Base-by-base conservation (phyloP, 192 early-diverging fungal species). In the Coemansia sp. region DNA sequence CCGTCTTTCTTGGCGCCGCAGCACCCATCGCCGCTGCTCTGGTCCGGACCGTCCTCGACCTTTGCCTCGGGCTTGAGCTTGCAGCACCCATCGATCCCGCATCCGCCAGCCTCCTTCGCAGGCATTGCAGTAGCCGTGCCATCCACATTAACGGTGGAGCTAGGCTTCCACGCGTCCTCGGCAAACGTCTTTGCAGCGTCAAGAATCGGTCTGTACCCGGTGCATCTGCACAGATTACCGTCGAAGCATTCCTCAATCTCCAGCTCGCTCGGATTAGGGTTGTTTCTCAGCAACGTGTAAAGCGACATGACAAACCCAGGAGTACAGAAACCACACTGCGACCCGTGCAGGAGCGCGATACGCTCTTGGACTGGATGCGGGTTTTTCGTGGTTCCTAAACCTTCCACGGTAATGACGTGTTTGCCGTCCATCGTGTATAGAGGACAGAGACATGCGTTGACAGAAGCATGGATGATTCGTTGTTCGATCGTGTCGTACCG, bases 281-380 rank as follows among this genome's bases (percentile, higher is more conserved):
- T 93, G 71, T 91, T 93, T 58, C 88, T 83, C 60, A 93, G 79
- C 48, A 92, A 75, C 15, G 90, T 85, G 75, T 94, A 96, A 41
- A 95, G 85, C 18, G 91, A 92, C 93, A 94, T 94, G 70, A 90
- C 93, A 41, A 96, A 93, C 20, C 94, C 94, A 3, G 94, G 93
- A 2, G 94, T 96, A 66, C 94, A 96, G 85, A 95, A 95, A 39
- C 94, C 94, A 74, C 94, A 95, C 79, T 95, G 94, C 34, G 89
- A 92, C 51, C 91, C 92, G 62, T 93, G 90, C 72, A 84, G 73
- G 14, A 86, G 68, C 4, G 92, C 91, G 18, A 95, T 86, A 37
- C 82, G 85, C 72, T 92, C 87, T 66, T 96, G 93, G 20, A 90
- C 87, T 15, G 91, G 88, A 68, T 94, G 93, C 3, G 89, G 90